Evolutionary conservation across 352 stramenopile species (phyloP), one percentile per base, ranked within the genome.

Genomic region (Globisporangium okanoganense): DNA sequence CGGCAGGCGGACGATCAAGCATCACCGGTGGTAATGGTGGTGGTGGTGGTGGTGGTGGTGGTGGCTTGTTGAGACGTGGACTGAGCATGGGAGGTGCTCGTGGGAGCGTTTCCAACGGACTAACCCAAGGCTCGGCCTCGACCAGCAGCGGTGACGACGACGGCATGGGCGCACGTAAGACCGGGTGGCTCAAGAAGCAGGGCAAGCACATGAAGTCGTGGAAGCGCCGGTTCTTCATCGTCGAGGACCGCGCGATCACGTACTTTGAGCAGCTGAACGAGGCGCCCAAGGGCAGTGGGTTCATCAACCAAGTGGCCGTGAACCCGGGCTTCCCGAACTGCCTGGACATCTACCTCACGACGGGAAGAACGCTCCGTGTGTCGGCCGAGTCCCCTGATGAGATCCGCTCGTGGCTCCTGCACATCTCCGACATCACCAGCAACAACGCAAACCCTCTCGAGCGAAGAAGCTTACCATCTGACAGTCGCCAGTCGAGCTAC

Each of bases 141-240:
- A 31, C 47, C 2, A 64, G 49, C 36, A 38, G 20, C 43, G 43
- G 43, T 6, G 49, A 54, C 25, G 59, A 54, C 29, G 49, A 43
- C 14, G n/a, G 16, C 13, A 36, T 8, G 24, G 38, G 29, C 20
- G 55, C 67, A 12, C 70, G 69, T 27, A 90, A 90, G 51, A 78
- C 70, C n/a, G 85, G 85, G 18, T 92, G 85, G 82, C 61, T 94
- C 53, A 78, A 76, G 38, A 94, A 94, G 64, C 81, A 94, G 76
- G 85, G 85, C 36, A 72, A 83, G 9, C 62, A 73, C 44, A 66
- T 85, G 33, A 88, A 87, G 48, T 88, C 72, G 35, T 88, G 87
- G 58, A 92, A 92, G 57, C 79, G 83, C 4, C 82, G 85, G 22
- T 93, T 88, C 65, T 90, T 94, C 55, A 74, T 91, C 48, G 73